phyloP scores from a whole-genome alignment of 805 yeast genomes.

The Schwanniomyces yamadae region DNA sequence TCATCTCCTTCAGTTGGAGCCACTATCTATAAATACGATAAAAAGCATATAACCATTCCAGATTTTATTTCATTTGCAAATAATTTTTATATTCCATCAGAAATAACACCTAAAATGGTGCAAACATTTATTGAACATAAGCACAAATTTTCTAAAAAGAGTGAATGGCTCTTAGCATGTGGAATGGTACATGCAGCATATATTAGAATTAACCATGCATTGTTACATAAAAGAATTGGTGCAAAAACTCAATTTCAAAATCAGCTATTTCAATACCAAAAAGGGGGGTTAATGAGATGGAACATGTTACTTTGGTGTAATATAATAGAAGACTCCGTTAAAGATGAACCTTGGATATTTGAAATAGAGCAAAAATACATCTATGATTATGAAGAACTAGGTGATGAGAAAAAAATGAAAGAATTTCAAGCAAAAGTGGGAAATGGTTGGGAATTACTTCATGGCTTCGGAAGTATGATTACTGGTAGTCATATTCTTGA shows the following conservation, averaged over 20 bases:
- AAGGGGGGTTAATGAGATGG: conserved; percentile 49
- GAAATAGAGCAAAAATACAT: conserved; percentile 49
- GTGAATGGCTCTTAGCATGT: conserved; percentile 69
- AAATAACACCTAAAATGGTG: conserved; percentile 48
- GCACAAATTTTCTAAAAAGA: conserved; percentile 49
- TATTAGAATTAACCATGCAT: conserved; percentile 49
- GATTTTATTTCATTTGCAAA: conserved; percentile 53
- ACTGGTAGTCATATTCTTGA: conserved; percentile 30
- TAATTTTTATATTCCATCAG: conserved; percentile 59
- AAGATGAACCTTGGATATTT: conserved; percentile 61
- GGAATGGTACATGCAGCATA: conserved; percentile 64
- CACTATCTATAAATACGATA: conserved; percentile 11
- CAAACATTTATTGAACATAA: conserved; percentile 51
- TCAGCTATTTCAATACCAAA: conserved; percentile 51
- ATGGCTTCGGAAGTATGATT: conserved; percentile 35
- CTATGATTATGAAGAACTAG: conserved; percentile 25
- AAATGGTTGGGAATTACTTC: conserved; percentile 27
- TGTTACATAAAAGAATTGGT: conserved; percentile 47
- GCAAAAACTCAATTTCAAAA: conserved; percentile 47
- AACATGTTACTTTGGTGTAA: conserved; percentile 55
- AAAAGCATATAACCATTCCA: conserved; percentile 28
- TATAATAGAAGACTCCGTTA: conserved; percentile 52
- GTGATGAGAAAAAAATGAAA: conserved; percentile 14
- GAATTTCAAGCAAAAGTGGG: conserved; percentile 34
- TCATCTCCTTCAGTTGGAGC: conserved; percentile 3